Evolutionary conservation across 2,329 filamentous ascomycete genomes (phyloP), one percentile per base, ranked within the genome.

Genomic region (Pyrenochaeta sp.): DNA sequence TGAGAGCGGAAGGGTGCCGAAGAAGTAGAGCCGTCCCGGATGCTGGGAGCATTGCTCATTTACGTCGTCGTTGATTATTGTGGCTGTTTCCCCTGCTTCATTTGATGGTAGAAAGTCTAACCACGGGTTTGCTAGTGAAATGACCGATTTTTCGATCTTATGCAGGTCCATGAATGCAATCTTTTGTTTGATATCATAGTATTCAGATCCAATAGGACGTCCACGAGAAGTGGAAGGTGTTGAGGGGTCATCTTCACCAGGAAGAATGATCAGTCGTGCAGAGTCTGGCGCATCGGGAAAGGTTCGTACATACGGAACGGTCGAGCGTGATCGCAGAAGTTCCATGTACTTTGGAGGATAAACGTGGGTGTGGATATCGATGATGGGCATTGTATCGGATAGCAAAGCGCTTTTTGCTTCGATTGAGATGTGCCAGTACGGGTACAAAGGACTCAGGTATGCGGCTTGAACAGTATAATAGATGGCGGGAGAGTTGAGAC

Each of bases 121-220:
- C 93, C 93, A 97, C 0, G 93, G 93, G 70, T 97, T 97, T 12
- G 93, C 93, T 18, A 97, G 86, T 0, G 91, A 95, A 58, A 97
- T 87, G 45, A 97, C 90, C 1, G 90, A 95, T 60, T 89, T 87
- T 74, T 90, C 85, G 72, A 97, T 97, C 47, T 80, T 80, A 77
- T 97, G 93, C 14, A 82, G 85, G 73, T 92, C 83, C 93, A 97
- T 97, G 78, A 97, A 97, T 43, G 86, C 82, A 12, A 97, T 82
- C 71, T 97, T 97, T 64, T 91, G 83, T 14, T 81, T 78, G 52
- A 96, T 87, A 39, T 91, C 90, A 58, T 88, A 91, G 81, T 94
- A 97, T 67, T 93, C 90, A 0, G 86, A 81, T 18, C 92, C 94
- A 37, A 97, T 86, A 3, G 93, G 92, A 3, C 93, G 87, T 32